Conservation (phyloP, 1,284 basidiomycete species). For the Hemileia vastatrix region DNA sequence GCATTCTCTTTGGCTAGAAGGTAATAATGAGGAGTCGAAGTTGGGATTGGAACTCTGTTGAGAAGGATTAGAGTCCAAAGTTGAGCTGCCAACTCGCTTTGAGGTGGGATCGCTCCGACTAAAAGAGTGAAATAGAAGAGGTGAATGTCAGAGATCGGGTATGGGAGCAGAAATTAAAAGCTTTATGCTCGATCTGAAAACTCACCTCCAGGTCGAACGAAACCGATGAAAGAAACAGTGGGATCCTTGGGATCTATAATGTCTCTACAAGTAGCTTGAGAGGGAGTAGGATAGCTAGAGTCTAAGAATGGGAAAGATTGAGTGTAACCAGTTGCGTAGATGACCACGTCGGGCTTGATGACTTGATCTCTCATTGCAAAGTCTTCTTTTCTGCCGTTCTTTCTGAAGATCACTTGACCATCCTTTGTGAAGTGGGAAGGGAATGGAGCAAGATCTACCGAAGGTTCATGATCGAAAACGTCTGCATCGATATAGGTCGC, state of each 20-base stretch:
- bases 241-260: constrained; percentile 51
- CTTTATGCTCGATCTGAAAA: too few relatives aligned
- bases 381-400: constrained; percentile 48
- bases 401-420: constrained; percentile 51
- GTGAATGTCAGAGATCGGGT: background rate
- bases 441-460: constrained; percentile 58
- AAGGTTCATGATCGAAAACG: constrained; percentile 39
- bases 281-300: constrained; percentile 50
- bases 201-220: constrained; percentile 57
- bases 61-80: constrained; percentile 55
- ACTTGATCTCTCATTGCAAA: constrained; percentile 48
- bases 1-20: constrained; percentile 52
- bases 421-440: constrained; percentile 50
- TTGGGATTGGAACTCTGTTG: constrained; percentile 48
- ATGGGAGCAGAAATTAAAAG: background rate
- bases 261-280: constrained; percentile 52
- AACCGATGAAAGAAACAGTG: constrained; percentile 55
- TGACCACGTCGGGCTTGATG: constrained; percentile 51
- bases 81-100: constrained; percentile 58
- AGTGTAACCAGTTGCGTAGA: constrained; percentile 46
- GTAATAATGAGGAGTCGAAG: constrained; percentile 52
- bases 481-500: constrained; percentile 30
- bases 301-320: constrained; percentile 54
- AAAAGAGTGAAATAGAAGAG: background rate
- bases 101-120: constrained; percentile 57